Evolutionary conservation across 257 asterid species (phyloP).

Genomic region (Hygrophila difformis): DNA sequence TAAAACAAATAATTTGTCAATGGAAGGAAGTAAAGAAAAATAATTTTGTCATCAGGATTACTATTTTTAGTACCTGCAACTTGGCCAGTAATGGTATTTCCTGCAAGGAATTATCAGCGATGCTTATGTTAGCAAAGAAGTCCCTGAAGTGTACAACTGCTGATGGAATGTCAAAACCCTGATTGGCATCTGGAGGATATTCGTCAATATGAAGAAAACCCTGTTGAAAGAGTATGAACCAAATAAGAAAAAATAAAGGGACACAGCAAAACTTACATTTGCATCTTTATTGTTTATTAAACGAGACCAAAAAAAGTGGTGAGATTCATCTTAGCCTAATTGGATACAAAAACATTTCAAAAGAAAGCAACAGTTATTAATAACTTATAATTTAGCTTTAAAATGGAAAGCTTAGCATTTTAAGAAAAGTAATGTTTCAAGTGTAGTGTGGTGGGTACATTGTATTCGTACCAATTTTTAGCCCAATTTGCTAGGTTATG

Average conservation of each 20-base stretch:
- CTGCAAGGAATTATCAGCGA: conserved; percentile 34
- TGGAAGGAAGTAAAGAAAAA: conserved; percentile 2
- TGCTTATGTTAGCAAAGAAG: conserved; percentile 44
- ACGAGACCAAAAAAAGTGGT: neutral
- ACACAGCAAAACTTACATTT: neutral
- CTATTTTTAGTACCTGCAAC: conserved; percentile 47
- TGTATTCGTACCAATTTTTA: too few relatives aligned
- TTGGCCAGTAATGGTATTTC: conserved; percentile 54
- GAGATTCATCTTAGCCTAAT: too few relatives aligned
- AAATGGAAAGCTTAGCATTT: too few relatives aligned
- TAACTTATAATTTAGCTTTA: too few relatives aligned
- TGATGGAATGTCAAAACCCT: conserved; percentile 97
- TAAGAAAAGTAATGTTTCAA: too few relatives aligned
- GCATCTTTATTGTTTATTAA: neutral
- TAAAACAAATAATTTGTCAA: conserved; percentile 14
- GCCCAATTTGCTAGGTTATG: too few relatives aligned
- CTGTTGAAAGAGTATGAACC: conserved; percentile 30
- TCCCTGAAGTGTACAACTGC: conserved; percentile 62
- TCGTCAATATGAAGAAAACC: conserved; percentile 96
- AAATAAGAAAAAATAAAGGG: conserved; percentile 6
- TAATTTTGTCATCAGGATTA: neutral
- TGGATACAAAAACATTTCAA: too few relatives aligned
- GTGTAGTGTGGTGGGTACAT: too few relatives aligned
- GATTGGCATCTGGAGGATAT: conserved; percentile 99
- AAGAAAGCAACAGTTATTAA: too few relatives aligned